These are phyloP conservation scores for Epichloe bromicola DNA, from an alignment of 2,329 filamentous ascomycete genomes.

Conservation along the genomic window DNA sequence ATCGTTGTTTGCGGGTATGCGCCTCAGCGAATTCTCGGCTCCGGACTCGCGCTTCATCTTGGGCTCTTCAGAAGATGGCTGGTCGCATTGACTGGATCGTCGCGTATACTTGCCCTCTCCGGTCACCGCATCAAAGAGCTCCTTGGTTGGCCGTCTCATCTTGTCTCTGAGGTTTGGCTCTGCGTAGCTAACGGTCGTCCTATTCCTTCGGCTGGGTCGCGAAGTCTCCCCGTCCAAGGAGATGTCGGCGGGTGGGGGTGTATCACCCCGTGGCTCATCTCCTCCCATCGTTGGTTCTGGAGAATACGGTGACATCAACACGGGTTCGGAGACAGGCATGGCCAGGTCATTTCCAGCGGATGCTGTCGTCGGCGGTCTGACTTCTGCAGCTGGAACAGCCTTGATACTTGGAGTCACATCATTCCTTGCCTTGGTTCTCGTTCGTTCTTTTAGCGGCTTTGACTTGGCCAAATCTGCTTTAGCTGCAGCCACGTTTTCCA, in stretches of 20 bases:
- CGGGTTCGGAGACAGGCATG: constrained; percentile 24
- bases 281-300: constrained; percentile 29
- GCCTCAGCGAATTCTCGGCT: constrained; percentile 18
- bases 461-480: constrained; percentile 24
- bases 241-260: constrained; percentile 47
- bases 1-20: constrained; percentile 9
- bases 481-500: constrained; percentile 24
- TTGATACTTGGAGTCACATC: constrained; percentile 11
- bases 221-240: constrained; percentile 42
- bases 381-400: constrained; percentile 8
- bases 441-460: constrained; percentile 14
- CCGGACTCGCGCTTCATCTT: constrained; percentile 23
- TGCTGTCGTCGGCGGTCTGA: constrained; percentile 7
- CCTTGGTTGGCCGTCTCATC: constrained; percentile 69
- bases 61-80: constrained; percentile 12
- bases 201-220: constrained; percentile 53
- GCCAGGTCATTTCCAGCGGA: constrained; percentile 11
- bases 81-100: constrained; percentile 25
- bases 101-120: constrained; percentile 44
- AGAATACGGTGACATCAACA: constrained; percentile 33
- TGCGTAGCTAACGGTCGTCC: constrained; percentile 63
- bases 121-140: constrained; percentile 60
- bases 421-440: constrained; percentile 17
- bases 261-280: constrained; percentile 31
- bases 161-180: constrained; percentile 72